A percentile compares a stretch with the other conserved stretches of the same genome.
These are phyloP conservation scores for Pseudogymnoascus sp. DNA, from an alignment of 2,329 filamentous ascomycete genomes.

Conservation along the genomic window DNA sequence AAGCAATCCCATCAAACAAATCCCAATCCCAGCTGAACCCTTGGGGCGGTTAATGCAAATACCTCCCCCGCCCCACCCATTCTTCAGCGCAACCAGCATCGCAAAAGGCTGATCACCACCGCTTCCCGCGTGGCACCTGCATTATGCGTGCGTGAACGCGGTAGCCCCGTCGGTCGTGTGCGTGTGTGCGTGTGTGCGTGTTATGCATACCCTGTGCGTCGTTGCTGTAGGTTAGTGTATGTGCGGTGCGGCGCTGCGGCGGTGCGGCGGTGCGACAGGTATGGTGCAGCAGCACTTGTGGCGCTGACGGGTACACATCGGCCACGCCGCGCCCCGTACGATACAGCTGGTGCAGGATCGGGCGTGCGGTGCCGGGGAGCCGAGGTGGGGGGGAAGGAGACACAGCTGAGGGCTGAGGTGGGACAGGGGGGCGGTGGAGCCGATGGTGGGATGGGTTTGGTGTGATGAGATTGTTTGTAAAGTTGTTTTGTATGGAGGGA, in stretches of 20 bases:
- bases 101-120: neutral
- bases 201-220: no score
- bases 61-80: neutral
- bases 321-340: neutral
- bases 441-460: neutral
- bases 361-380: neutral
- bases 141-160: neutral
- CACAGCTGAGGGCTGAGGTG: neutral
- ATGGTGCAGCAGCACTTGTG: neutral
- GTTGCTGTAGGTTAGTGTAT: neutral
- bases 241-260: no score
- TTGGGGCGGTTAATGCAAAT: neutral
- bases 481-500: neutral
- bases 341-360: neutral
- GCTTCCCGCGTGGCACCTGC: neutral
- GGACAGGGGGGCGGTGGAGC: neutral
- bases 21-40: neutral
- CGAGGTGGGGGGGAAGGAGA: neutral
- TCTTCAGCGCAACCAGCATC: neutral
- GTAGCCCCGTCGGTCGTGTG: neutral
- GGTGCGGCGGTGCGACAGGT: neutral
- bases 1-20: neutral
- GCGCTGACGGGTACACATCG: neutral
- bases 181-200: no score
- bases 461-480: neutral